Base-by-base conservation (phyloP, 495 filamentous ascomycete genomes). In the Hypoxylon fuscum region DNA sequence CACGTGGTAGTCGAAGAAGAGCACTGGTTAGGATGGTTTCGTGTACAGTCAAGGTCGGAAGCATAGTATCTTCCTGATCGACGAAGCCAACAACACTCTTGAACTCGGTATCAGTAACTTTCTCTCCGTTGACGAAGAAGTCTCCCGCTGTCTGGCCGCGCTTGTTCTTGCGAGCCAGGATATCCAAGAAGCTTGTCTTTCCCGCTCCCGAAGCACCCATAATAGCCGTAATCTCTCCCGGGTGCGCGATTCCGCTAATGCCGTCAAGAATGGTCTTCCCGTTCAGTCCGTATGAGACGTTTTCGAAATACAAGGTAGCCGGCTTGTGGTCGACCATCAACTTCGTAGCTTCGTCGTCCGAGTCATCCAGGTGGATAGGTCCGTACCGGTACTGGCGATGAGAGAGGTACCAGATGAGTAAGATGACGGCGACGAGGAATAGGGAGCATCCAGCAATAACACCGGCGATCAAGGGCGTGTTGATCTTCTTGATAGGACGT, bases 121-220 rank as follows among this genome's bases (percentile, higher is more conserved):
- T 92, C 71, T 97, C 91, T 29, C 95, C 95, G 68, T 98, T 98
- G 47, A 98, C 88, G 67, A 89, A 96, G 68, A 98, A 96, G 48
- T 96, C 83, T 15, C 95, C 95, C 3, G 82, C 77, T 2, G 90
- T 87, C 4, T 79, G 68, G 27, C 95, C 95, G 18, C 91, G 86
- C 76, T 99, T 99, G 75, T 98, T 99, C 82, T 99, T 99, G 51
- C 93, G 86, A 14, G 96, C 96, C 6, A 99, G 81, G 53, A 99
- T 96, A 74, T 99, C 96, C 25, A 99, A 78, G 75, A 98, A 99
- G 0, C 93, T 96, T 1, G 94, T 98, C 76, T 99, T 99, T 49
- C 95, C 95, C 20, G 95, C 95, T 7, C 95, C 95, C 3, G 96
- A 98, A 9, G 95, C 93, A 34, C 95, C 95, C 94, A 99, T 98